Base-by-base conservation (phyloP, 2,329 filamentous ascomycete species). In the Aspergillus novoparasiticus region DNA sequence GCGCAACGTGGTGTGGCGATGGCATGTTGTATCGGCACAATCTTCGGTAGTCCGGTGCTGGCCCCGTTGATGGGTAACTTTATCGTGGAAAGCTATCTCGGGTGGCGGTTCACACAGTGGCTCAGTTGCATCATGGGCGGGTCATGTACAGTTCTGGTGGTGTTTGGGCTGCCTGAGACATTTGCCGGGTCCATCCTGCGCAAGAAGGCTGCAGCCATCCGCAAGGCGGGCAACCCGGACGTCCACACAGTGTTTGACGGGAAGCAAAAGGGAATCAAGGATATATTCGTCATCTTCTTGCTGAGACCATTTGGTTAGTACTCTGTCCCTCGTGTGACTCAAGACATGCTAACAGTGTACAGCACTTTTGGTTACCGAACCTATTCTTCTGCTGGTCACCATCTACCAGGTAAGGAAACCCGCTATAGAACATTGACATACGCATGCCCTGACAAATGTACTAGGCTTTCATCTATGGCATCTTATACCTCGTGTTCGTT, bases 1-100 rank as follows among this genome's bases (percentile, higher is more conserved):
- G 90, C 93, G 72, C 91, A 94, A 76, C 84, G 91, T 32, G 91
- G 91, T 69, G 89, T 93, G 8, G 90, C 91, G 46, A 94, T 94
- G 89, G 91, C 91, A 1, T 89, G 39, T n/a, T 41, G 39, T 19
- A 41, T 41, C 6, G 39, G 39, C 39, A 41, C 39, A 2, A 41
- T 41, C 39, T 41, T 41, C n/a, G 39, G 39, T 6, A 41, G 39
- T n/a, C 39, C 39, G 39, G 39, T 41, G 16, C 4, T 41, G 16
- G 39, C 39, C 6, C 39, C 39, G 6, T 41, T 41, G 8, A 41
- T 41, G 39, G 39, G 39, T 16, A 41, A 41, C 39, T 41, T 41
- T 4, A 41, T 41, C 16, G 39, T 41, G 16, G 39, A 41, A 41
- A 41, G 39, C 39, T 41, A 41, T 10, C 39, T 41, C 6, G 39